phyloP scores from a whole-genome alignment of 768 basidiomycete genomes.

The Clitopilus hobsonii region DNA sequence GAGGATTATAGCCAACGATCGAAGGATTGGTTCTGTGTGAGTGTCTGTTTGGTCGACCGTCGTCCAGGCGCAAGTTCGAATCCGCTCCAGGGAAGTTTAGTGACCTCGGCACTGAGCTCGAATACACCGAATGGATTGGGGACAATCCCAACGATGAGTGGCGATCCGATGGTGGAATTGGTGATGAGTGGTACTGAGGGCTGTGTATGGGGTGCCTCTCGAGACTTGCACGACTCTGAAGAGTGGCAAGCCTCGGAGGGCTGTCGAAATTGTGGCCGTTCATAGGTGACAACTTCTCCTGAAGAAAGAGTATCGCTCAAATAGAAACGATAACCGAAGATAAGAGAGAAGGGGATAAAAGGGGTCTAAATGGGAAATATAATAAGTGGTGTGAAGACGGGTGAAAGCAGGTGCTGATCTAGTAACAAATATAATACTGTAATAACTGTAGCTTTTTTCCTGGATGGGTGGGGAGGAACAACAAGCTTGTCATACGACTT shows the following conservation, averaged over 20 bases:
- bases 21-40: constrained; percentile 26
- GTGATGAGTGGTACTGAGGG: constrained; percentile 12
- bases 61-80: constrained; percentile 18
- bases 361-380: constrained; percentile 16
- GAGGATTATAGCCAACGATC: constrained; percentile 20
- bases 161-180: constrained; percentile 24
- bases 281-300: constrained; percentile 34
- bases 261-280: constrained; percentile 38
- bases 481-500: constrained; percentile 7
- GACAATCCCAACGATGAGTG: constrained; percentile 17
- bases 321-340: constrained; percentile 4
- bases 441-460: constrained; percentile 12
- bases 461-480: constrained; percentile 10
- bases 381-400: constrained; percentile 1
- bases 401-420: constrained; percentile 3
- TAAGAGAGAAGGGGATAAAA: constrained; percentile 12
- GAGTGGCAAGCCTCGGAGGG: constrained; percentile 23
- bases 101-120: constrained; percentile 20
- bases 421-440: constrained; percentile 3
- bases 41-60: constrained; percentile 35
- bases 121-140: constrained; percentile 14
- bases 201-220: constrained; percentile 17
- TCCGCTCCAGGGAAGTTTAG: constrained; percentile 25
- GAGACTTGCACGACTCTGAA: constrained; percentile 18
- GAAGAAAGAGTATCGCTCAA: neutral